Conservation (phyloP, 2,329 filamentous ascomycete species). For the Penicillium sp. region DNA sequence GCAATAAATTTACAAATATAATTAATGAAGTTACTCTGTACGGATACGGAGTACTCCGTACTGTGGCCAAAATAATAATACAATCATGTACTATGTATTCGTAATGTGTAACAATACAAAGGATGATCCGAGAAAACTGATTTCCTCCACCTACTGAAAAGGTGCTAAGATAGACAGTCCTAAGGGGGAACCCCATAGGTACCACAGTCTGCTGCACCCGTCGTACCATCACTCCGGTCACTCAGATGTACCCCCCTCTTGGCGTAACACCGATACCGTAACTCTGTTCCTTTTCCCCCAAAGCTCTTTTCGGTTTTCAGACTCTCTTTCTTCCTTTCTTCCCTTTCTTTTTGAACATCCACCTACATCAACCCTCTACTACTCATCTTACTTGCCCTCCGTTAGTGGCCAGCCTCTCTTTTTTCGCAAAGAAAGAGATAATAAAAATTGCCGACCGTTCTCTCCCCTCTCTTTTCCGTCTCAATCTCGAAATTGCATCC, state of each 20-base stretch:
- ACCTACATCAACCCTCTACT: slow-evolving; percentile 1
- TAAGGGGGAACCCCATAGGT: slow-evolving; percentile 3
- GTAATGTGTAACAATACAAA: background rate
- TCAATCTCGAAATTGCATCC: slow-evolving; percentile 6
- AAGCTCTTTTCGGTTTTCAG: slow-evolving; percentile 9
- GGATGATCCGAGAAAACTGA: slow-evolving; percentile 15
- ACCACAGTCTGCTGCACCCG: slow-evolving; percentile 4
- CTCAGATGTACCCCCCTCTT: slow-evolving; percentile 5
- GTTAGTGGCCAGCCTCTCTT: slow-evolving; percentile 11
- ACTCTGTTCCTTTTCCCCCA: slow-evolving; percentile 11
- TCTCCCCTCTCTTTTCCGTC: slow-evolving; percentile 5
- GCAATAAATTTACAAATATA: background rate
- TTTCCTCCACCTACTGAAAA: slow-evolving; percentile 20
- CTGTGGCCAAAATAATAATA: background rate
- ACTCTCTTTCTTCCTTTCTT: background rate
- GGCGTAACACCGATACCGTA: slow-evolving; percentile 18
- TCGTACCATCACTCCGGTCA: slow-evolving; percentile 3
- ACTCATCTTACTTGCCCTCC: background rate
- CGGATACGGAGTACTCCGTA: no score
- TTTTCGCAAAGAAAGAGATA: background rate
- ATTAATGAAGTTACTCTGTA: background rate
- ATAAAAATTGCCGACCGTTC: slow-evolving; percentile 1
- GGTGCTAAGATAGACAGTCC: slow-evolving; percentile 21
- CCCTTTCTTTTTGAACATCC: slow-evolving; percentile 7
- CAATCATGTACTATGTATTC: background rate